Evolutionary conservation across 148 eudicot genomes (phyloP), one percentile per base, ranked within the genome.

Genomic region (Persicaria tinctoria): DNA sequence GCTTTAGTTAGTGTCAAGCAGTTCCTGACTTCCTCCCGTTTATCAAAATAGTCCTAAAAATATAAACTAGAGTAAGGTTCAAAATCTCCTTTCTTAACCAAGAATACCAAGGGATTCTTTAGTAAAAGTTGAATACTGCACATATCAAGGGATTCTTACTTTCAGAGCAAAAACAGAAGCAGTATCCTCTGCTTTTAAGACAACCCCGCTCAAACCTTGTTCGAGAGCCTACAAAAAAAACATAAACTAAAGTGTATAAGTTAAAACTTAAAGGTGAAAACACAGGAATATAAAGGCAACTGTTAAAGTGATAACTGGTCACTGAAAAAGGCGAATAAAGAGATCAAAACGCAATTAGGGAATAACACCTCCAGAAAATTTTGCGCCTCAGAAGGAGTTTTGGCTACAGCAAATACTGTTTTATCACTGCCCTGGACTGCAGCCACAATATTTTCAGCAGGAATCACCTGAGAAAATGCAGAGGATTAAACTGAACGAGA

Each of bases 371-470:
- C 96, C 69, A 94, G 81, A 82, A 87, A 94, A 63, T 79, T 77
- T 76, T 90, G 97, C 60, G 98, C 97, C 84, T 91, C 91, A 44
- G 78, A 51, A 66, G 82, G 73, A 72, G 87, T 87, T 82, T 82
- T 82, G 63, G 98, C 88, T 78, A 91, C 76, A 74, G 95, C 98
- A 68, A 94, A 79, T 56, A 91, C 86, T 62, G 85, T 87, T 82
- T 84, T 91, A 18, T 78, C 77, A 77, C 83, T 81, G 68, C 89
- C 89, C 79, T 94, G 98, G 76, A 87, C 80, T 74, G 97, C 90
- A 63, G 95, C 98, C 73, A 88, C 91, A 17, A 94, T 91, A 81
- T 89, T 94, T 76, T 94, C 98, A 13, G 98, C 93, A 73, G 98
- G 97, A 79, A 94, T 94, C 77, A 87, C 96, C 98, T 94, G 20